Evolutionary conservation across 768 basidiomycete genomes (phyloP), one percentile per base, ranked within the genome.

Genomic region (Mycena haematopus): DNA sequence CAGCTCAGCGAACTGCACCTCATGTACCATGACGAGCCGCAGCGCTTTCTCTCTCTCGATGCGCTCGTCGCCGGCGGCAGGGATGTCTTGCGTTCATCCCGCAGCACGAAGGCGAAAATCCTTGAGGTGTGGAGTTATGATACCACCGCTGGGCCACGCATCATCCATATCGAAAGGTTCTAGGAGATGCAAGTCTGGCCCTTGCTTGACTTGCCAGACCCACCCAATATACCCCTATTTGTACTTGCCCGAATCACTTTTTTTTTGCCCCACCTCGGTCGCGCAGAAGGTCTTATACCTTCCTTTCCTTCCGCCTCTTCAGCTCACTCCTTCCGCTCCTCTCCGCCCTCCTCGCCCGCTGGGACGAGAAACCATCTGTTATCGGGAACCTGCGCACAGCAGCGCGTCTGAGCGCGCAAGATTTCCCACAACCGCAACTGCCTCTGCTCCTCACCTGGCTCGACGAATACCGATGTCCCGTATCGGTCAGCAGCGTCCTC

Each of bases 271-370:
- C n/a, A n/a, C n/a, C n/a, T n/a, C n/a, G n/a, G n/a, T n/a, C n/a
- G n/a, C n/a, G n/a, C n/a, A n/a, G n/a, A n/a, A n/a, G 3, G n/a
- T n/a, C n/a, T n/a, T n/a, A n/a, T n/a, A n/a, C n/a, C 76, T 87
- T 91, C 74, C 74, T 86, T n/a, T 86, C 83, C 54, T 93, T 92
- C 75, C 86, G 90, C 27, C 81, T 86, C 63, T 92, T 90, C 77
- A 81, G 84, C 15, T 78, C 79, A 0, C 82, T n/a, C n/a, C n/a
- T 90, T 0, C 29, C 46, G 17, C 77, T 80, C 9, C 75, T 87
- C 13, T 74, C 67, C 9, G 71, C 68, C 25, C 68, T 79, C 13
- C 65, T 84, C 24, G 71, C 70, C 6, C 83, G 89, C 44, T 93
- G 84, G 72, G 73, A 84, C 54, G 78, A 80, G 59, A 51, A 42